These are phyloP conservation scores for Pleurotus sapidus DNA, from an alignment of 768 basidiomycete genomes.

Conservation along the genomic window DNA sequence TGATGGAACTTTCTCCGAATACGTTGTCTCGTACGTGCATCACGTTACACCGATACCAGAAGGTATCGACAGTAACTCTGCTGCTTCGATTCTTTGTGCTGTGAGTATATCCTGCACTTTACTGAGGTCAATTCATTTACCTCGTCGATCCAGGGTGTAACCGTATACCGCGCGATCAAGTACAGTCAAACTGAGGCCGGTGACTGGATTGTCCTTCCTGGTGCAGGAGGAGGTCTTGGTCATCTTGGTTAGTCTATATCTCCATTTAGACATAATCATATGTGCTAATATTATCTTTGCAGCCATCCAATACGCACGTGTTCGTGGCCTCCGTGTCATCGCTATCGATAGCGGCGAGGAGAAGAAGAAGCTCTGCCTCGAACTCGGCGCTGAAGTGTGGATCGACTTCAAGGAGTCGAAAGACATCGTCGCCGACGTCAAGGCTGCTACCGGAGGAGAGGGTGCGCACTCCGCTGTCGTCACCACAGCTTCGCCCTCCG, in stretches of 20 bases:
- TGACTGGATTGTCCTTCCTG: slow-evolving; percentile 75
- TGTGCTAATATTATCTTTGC: background rate
- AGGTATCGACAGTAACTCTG: slow-evolving; percentile 55
- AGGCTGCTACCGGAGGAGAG: slow-evolving; percentile 55
- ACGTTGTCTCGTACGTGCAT: slow-evolving; percentile 58
- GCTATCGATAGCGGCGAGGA: slow-evolving; percentile 79
- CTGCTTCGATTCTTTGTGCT: slow-evolving; percentile 78
- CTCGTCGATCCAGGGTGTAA: slow-evolving; percentile 77
- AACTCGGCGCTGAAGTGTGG: slow-evolving; percentile 72
- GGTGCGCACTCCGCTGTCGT: slow-evolving; percentile 75
- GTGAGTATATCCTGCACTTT: slow-evolving; percentile 31
- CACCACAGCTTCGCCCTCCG: slow-evolving; percentile 49
- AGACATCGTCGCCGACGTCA: slow-evolving; percentile 65
- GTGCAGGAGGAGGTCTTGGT: slow-evolving; percentile 81
- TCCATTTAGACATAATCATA: background rate
- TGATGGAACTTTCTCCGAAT: slow-evolving; percentile 77
- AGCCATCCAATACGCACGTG: slow-evolving; percentile 79
- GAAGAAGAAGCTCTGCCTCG: slow-evolving; percentile 58
- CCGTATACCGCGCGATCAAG: slow-evolving; percentile 85
- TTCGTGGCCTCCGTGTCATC: slow-evolving; percentile 76
- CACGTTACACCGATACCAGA: slow-evolving; percentile 83
- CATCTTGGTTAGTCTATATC: slow-evolving; percentile 53
- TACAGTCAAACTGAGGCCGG: slow-evolving; percentile 60
- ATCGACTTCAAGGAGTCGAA: slow-evolving; percentile 74
- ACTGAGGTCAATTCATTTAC: background rate